Base-by-base conservation (phyloP, 768 basidiomycete species). In the Pleurotus salmoneostramineus region DNA sequence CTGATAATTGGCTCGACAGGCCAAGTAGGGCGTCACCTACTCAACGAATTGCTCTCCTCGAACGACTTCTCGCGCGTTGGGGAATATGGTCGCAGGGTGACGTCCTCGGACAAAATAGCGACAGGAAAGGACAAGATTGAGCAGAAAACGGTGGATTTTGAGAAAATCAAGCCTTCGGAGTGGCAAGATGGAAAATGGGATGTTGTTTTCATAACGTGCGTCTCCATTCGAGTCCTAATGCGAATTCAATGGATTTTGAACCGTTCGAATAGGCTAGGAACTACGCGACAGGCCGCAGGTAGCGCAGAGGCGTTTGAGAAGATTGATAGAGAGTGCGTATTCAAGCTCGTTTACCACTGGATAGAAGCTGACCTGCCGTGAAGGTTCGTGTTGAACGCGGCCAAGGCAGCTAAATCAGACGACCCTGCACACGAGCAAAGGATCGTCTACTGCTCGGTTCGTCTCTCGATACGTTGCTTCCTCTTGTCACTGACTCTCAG, bases 1-100 rank as follows among this genome's bases (percentile, higher is more conserved):
- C 79, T 93, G 57, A 72, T 93, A 17, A 62, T 93, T 44, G 91
- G 91, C 15, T 85, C 84, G 1, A 91, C 91, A 0, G 91, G 91
- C 50, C 83, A 83, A 51, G 78, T 78, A 3, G 91, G 91, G 35
- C 79, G 77, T 42, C 71, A 79, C 42, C 71, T 91, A 45, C 79
- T 93, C 12, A 72, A 72, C 21, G 78, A 86, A 50, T 79, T 92
- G 5, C 81, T 93, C 32, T 69, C 75, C 2, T 83, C 80, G 11
- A 65, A 80, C 17, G 68, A 83, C 31, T 85, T 80, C 72, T 68
- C 79, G 1, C 78, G 77, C 44, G 83, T 93, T 2, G 82, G 78
- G 56, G 89, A 91, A 60, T 89, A 83, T 58, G 91, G 91, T 0
- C 78, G 92, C 21, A 75, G 81, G 15, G 72, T 86, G 10, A 89